Base-by-base conservation (phyloP, 164 flowering plant species). In the Annona cherimola region DNA sequence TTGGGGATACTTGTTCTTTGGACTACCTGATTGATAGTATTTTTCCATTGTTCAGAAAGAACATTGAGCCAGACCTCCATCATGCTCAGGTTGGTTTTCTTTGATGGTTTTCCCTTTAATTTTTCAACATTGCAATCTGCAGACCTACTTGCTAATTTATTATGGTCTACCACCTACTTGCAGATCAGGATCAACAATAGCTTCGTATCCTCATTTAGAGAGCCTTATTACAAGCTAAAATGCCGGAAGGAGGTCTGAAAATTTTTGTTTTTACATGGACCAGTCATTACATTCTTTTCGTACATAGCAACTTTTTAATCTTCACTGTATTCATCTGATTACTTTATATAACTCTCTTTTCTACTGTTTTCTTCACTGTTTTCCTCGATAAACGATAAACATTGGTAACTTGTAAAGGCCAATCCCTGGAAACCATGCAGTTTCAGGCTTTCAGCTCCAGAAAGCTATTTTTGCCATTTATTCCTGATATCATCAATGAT, bases 111-210 rank as follows among this genome's bases (percentile, higher is more conserved):
- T 20, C 19, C 60, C 39, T 43, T 42, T 16, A 35, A 1, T 55
- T 61, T 46, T 69, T 26, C 35, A 26, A 26, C 35, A 26, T 26
- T 26, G 35, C 35, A 26, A 26, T 26, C 35, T 26, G 35, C 35
- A 26, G 60, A 45, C 63, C 35, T 61, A 2, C 18, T 8, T 61
- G 18, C 66, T 60, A 35, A 70, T 70, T 76, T 61, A 43, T 42
- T 46, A 26, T 69, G 76, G 70, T 63, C 63, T 14, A 57, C 77
- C 72, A 14, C 74, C 67, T 46, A 73, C 71, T 19, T 84, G 89
- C 97, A 96, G 99, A 93, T 96, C 75, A 86, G 99, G 78, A 96
- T 96, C 76, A 96, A 96, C 80, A 96, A 96, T 88, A 91, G 98
- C 82, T 96, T 91, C 81, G 97, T 89, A 63, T 93, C 98, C 71